These are phyloP conservation scores for Dillenia turbinata DNA, from an alignment of 164 flowering plant species.

Conservation along the genomic window DNA sequence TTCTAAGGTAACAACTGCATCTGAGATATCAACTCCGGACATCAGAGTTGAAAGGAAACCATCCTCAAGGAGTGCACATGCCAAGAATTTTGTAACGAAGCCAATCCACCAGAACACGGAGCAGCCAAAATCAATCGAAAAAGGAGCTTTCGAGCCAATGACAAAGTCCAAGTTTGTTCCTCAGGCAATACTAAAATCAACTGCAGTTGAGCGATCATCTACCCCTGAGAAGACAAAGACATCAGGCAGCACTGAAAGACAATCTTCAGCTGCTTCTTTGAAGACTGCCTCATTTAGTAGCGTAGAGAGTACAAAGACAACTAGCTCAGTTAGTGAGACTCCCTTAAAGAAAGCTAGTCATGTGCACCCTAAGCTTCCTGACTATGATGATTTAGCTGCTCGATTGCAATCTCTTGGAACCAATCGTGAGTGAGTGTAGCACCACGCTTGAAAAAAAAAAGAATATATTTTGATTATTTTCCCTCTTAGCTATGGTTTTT, in stretches of 20 bases:
- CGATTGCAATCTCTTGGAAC: conserved; percentile 48
- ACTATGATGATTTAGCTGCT: conserved; percentile 64
- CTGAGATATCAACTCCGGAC: conserved; percentile 18
- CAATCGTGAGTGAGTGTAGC: conserved; percentile 29
- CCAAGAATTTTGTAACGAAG: conserved; percentile 16
- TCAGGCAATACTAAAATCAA: conserved; percentile 9
- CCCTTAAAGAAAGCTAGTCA: conserved; percentile 48
- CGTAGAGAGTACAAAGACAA: conserved; percentile 17
- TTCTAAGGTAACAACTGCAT: conserved; percentile 10
- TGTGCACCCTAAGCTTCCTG: conserved; percentile 98
- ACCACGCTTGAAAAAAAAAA: no score
- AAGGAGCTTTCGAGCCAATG: conserved; percentile 10
- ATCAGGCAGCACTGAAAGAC: conserved; percentile 13
- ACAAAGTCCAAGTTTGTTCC: conserved; percentile 4
- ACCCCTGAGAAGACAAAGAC: conserved; percentile 11
- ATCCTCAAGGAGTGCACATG: conserved; percentile 16
- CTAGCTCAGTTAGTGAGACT: conserved; percentile 17
- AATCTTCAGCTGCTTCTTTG: background rate
- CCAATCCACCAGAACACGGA: conserved; percentile 9
- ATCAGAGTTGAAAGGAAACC: conserved; percentile 18
- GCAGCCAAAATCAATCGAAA: conserved; percentile 13
- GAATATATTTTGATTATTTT: no score
- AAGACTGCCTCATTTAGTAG: conserved; percentile 14
- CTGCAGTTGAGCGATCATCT: conserved; percentile 15
- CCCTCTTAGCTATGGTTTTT: no score